These are phyloP conservation scores for Powellomyces hirtus DNA, from an alignment of 192 early-diverging fungal genomes.

Conservation along the genomic window DNA sequence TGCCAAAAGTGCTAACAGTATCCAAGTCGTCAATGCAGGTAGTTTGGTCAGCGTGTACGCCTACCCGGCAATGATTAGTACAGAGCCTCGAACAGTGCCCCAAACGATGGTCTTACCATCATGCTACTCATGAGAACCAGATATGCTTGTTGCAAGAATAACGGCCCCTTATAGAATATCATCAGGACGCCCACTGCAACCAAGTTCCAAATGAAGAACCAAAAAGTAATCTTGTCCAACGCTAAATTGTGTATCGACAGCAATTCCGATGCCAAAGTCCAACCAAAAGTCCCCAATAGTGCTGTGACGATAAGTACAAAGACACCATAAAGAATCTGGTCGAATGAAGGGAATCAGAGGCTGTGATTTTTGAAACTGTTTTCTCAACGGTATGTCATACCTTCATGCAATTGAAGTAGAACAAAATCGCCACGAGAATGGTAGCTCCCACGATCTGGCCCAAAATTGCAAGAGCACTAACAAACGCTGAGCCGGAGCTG, in stretches of 20 bases:
- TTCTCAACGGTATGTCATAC: constrained; percentile 32
- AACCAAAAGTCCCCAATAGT: constrained; percentile 77
- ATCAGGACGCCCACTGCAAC: constrained; percentile 61
- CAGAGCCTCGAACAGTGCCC: too few relatives aligned
- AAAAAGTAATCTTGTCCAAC: constrained; percentile 71
- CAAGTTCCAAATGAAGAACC: constrained; percentile 81
- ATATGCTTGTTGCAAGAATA: constrained; percentile 74
- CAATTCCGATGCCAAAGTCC: constrained; percentile 49
- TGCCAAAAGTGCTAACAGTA: constrained; percentile 71
- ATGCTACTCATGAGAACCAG: constrained; percentile 74
- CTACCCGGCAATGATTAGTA: too few relatives aligned
- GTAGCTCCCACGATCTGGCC: constrained; percentile 78
- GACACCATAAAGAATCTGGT: constrained; percentile 67
- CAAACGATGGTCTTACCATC: constrained; percentile 61
- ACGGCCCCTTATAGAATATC: constrained; percentile 83
- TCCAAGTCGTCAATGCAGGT: constrained; percentile 78
- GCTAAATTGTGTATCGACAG: constrained; percentile 47
- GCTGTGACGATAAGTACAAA: constrained; percentile 70
- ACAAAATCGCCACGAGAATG: constrained; percentile 69
- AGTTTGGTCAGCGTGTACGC: constrained; percentile 71
- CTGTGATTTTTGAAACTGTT: background rate
- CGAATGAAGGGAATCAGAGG: background rate
- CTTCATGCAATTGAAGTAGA: constrained; percentile 76
- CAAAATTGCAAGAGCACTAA: constrained; percentile 70
- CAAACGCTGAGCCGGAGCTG: constrained; percentile 28